Evolutionary conservation across 768 basidiomycete genomes (phyloP), one percentile per base, ranked within the genome.

Genomic region (Clavaria fumosa): DNA sequence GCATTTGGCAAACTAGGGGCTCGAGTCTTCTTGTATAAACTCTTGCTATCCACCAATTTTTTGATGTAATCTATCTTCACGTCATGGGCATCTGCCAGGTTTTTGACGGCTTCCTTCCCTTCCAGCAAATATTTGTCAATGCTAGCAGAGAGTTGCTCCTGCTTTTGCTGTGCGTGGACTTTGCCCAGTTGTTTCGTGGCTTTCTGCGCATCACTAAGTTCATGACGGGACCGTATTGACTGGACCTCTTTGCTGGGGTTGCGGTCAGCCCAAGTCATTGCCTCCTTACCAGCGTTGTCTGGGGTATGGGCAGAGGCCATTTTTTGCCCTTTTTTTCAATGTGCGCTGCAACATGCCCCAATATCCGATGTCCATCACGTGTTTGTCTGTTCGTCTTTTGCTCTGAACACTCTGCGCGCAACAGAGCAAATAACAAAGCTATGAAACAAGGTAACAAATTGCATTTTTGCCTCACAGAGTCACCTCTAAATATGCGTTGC

Each of bases 1-100:
- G 38, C 38, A 15, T 39, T 38, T 38, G 14, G 37, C 4, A 38
- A 15, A 2, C n/a, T 38, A 5, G 27, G 37, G 12, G 26, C 37
- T 4, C 24, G 37, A 10, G 11, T n/a, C 15, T 38, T 27, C 31
- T 31, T 38, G 27, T 28, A 38, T 24, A 19, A 28, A 28, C 5
- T 38, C 10, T n/a, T 3, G 10, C 22, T 31, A 9, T 9, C 3
- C 10, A 30, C 14, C 3, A 38, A 5, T 10, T 17, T 28, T 12
- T 4, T 10, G 3, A 38, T 30, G 27, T 38, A 28, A 4, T 15
- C 3, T 3, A 20, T 4, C 12, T 38, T 31, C 5, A 15, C 7
- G 24, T 17, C 10, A 31, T 38, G 27, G 27, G 27, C 22, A 9
- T 11, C 3, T n/a, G 37, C 24, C 7, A 30, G 27, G 10, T 4